Percentiles rank a stretch among this genome's conserved stretches.
These are phyloP conservation scores for Tuber calosporum DNA, from an alignment of 495 filamentous ascomycete species.

Conservation along the genomic window DNA sequence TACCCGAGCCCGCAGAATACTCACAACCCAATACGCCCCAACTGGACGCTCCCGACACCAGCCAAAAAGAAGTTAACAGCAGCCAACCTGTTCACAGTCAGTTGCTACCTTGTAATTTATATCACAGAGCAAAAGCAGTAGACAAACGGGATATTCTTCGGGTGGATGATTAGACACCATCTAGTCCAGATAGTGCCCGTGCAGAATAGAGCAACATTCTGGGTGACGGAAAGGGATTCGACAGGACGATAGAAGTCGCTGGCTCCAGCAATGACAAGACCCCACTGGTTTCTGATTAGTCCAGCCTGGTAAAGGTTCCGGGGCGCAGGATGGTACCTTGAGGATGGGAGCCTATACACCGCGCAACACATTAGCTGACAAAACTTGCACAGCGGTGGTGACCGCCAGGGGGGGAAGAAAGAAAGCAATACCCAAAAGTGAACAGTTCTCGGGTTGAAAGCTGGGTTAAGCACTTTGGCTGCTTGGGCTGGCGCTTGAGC, in stretches of 20 bases:
- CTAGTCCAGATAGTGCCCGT: constrained; percentile 98
- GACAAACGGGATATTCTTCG: constrained; percentile 78
- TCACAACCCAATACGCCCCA: constrained; percentile 65
- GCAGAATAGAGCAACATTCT: constrained; percentile 76
- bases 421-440: constrained; percentile 77
- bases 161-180: constrained; percentile 96
- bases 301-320: not conserved
- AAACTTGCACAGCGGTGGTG: constrained; percentile 7
- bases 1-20: constrained; percentile 2
- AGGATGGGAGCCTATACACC: constrained; percentile 69
- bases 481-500: constrained; percentile 41
- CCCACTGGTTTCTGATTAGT: constrained; percentile 55
- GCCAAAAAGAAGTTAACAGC: constrained; percentile 98
- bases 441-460: constrained; percentile 65
- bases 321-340: constrained; percentile 58
- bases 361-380: constrained; percentile 10
- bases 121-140: constrained; percentile 3
- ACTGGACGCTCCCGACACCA: constrained; percentile 68
- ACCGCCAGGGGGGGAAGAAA: constrained; percentile 8
- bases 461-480: constrained; percentile 39
- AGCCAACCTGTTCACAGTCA: constrained; percentile 57
- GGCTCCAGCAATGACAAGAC: constrained; percentile 81
- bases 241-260: constrained; percentile 88
- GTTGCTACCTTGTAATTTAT: not conserved
- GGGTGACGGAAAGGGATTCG: constrained; percentile 80